Base-by-base conservation (phyloP, 805 yeast genomes). In the Wickerhamiella occidentalis region DNA sequence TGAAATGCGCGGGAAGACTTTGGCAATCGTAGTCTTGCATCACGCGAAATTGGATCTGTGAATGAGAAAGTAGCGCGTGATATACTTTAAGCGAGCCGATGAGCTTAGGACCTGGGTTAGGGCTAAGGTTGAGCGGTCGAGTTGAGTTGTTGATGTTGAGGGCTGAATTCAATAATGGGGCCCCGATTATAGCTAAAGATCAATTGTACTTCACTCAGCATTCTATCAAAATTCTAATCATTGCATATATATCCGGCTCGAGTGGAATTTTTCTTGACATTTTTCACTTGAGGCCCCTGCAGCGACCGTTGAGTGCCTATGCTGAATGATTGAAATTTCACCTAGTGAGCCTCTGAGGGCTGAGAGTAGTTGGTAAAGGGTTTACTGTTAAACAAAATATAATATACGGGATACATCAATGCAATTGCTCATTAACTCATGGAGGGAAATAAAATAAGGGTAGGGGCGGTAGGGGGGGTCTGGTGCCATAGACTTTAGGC, bases 1-100 rank as follows among this genome's bases (percentile, higher is more conserved):
- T 66, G 69, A 88, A 92, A 67, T 87, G 83, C 35, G 74, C 51
- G 26, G 96, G 80, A 57, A 88, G 69, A 38, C 49, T 47, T 30
- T 43, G 42, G 55, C 59, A 60, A 55, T 61, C 64, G 56, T 58
- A 58, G 51, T 52, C 51, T 51, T 53, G 52, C 59, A 57, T 53
- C 29, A 40, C 44, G 44, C 30, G 30, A 40, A 33, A 33, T 33
- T 33, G 38, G 38, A 15, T 33, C 21, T 33, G 38, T 15, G 38
- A 33, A 33, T 30, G 38, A 33, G 33, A 33, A 33, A 33, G 18
- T 15, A 33, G 38, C 38, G 38, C 38, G 38, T 33, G 38, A 33
- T 33, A 33, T 33, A 33, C 38, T n/a, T 33, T 33, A 11, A 19
- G 38, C 18, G 18, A 33, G 19, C 38, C 38, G 38, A 33, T 33